A percentile compares a stretch with the other conserved stretches of the same genome.
Conservation (phyloP, 2,329 filamentous ascomycete species). For the Annulohypoxylon truncatum region DNA sequence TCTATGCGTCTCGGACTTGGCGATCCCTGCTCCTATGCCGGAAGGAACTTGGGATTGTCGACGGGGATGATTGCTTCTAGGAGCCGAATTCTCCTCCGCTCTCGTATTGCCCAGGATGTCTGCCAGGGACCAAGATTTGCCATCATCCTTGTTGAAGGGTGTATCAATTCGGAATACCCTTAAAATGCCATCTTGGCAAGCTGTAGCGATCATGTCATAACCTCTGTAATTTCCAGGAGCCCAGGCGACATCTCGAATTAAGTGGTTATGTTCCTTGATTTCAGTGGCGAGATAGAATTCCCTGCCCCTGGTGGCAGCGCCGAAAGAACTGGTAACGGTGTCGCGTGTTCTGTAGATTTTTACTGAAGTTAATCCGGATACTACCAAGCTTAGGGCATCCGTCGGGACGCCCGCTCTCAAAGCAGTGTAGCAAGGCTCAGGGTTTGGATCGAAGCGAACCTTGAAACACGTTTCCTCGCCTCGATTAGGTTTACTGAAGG, state of each 20-base stretch:
- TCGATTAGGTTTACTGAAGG: slow-evolving; percentile 76
- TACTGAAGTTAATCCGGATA: slow-evolving; percentile 86
- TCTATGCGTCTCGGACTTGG: slow-evolving; percentile 60
- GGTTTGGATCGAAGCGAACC: slow-evolving; percentile 89
- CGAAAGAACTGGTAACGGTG: slow-evolving; percentile 63
- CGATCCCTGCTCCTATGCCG: slow-evolving; percentile 64
- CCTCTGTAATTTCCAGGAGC: slow-evolving; percentile 90
- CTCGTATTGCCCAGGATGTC: slow-evolving; percentile 57
- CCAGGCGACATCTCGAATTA: slow-evolving; percentile 92
- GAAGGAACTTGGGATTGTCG: slow-evolving; percentile 55
- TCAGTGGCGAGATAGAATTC: slow-evolving; percentile 89
- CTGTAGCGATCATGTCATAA: slow-evolving; percentile 90
- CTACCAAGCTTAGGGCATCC: slow-evolving; percentile 83
- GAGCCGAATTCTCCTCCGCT: slow-evolving; percentile 46
- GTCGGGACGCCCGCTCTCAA: slow-evolving; percentile 83
- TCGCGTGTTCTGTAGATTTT: slow-evolving; percentile 83
- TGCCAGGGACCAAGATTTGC: slow-evolving; percentile 61
- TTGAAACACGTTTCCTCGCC: slow-evolving; percentile 90
- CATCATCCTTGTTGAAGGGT: slow-evolving; percentile 59
- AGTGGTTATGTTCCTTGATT: slow-evolving; percentile 75
- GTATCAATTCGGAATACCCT: slow-evolving; percentile 87
- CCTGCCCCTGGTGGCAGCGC: slow-evolving; percentile 68
- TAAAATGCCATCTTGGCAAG: slow-evolving; percentile 90
- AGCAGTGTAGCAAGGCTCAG: slow-evolving; percentile 80
- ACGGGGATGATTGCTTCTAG: slow-evolving; percentile 35